Evolutionary conservation across 2,329 filamentous ascomycete genomes (phyloP).

Genomic region (Pestalotiopsis sp.): DNA sequence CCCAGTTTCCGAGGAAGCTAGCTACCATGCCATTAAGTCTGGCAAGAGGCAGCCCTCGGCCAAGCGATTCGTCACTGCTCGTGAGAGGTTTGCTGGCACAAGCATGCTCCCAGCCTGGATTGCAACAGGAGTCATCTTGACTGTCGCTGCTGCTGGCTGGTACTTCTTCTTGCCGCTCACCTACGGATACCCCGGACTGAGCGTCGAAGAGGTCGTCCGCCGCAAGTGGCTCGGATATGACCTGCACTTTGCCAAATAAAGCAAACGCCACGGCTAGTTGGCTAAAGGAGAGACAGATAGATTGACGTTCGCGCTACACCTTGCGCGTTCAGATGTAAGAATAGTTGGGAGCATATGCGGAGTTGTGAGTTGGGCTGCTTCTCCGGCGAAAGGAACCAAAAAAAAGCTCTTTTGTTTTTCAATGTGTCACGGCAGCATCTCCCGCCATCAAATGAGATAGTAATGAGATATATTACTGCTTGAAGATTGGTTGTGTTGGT

Average conservation of each 20-base stretch:
- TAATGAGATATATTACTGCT: not conserved
- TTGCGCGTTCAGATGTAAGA: not conserved
- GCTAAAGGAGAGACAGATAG: not conserved
- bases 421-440: not conserved
- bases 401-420: conserved; percentile 3
- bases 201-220: conserved; percentile 74
- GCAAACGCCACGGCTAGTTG: not conserved
- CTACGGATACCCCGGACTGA: conserved; percentile 89
- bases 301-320: not conserved
- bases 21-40: conserved; percentile 43
- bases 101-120: conserved; percentile 80
- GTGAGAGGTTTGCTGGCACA: conserved; percentile 79
- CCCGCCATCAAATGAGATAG: not conserved
- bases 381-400: not conserved
- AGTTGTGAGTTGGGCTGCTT: conserved; percentile 1
- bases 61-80: conserved; percentile 71
- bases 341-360: conserved; percentile 1
- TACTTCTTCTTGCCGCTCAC: conserved; percentile 94
- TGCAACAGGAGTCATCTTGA: conserved; percentile 71
- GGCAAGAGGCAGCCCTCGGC: conserved; percentile 48
- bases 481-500: not conserved
- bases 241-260: conserved; percentile 95
- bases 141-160: conserved; percentile 74
- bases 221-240: conserved; percentile 98
- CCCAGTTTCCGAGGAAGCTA: conserved; percentile 62